These are phyloP conservation scores for Umbelopsis ramanniana DNA, from an alignment of 192 early-diverging fungal genomes.

Conservation along the genomic window DNA sequence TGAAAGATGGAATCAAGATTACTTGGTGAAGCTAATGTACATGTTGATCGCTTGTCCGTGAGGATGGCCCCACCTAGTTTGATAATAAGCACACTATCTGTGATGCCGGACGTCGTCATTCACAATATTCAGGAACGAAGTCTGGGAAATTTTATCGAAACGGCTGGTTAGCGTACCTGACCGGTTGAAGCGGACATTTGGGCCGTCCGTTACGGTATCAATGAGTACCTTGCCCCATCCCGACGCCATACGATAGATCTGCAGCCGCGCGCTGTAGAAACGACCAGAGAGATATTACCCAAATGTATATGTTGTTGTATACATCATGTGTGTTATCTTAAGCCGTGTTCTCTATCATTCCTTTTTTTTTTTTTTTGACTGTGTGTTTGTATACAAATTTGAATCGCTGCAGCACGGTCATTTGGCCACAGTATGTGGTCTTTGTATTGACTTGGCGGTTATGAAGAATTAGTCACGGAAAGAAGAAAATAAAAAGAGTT, in stretches of 20 bases:
- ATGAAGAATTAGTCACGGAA: too few species aligned
- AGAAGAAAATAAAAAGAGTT: background rate
- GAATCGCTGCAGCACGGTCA: background rate
- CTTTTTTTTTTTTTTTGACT: background rate
- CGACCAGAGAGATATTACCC: background rate
- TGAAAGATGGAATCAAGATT: background rate
- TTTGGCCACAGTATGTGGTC: too few species aligned
- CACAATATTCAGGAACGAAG: background rate
- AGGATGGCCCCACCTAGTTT: slow-evolving; percentile 6
- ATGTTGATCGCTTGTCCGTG: slow-evolving; percentile 7
- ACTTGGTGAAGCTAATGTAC: background rate
- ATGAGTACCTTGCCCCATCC: background rate
- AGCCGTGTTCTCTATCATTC: background rate
- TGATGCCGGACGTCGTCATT: background rate
- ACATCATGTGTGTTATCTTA: background rate
- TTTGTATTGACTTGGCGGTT: too few species aligned
- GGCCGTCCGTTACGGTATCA: too few species aligned
- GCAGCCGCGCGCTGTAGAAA: background rate
- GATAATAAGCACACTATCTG: background rate
- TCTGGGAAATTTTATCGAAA: too few species aligned
- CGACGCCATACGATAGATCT: background rate
- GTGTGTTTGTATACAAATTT: background rate
- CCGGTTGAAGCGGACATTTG: too few species aligned
- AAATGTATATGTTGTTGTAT: background rate
- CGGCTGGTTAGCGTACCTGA: too few species aligned